A percentile compares a stretch with the other conserved stretches of the same genome.
Conservation (phyloP, 2,329 filamentous ascomycete species). For the Colletotrichum euphorbiae region DNA sequence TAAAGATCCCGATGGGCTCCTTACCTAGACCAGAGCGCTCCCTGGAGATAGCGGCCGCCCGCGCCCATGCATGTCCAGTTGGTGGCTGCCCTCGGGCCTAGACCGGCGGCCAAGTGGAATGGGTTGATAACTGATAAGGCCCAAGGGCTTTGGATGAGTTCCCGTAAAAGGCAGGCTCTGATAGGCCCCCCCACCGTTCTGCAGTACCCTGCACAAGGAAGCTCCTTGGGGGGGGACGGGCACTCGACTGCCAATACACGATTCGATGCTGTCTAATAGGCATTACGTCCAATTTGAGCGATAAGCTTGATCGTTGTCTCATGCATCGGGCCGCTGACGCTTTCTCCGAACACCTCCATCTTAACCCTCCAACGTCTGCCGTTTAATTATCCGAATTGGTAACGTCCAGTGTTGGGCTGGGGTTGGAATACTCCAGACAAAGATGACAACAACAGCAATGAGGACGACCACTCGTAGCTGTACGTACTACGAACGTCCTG, state of each 20-base stretch:
- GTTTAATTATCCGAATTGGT: background rate
- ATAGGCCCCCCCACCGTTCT: conserved; percentile 19
- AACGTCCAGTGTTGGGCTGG: too few relatives aligned
- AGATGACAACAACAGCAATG: too few relatives aligned
- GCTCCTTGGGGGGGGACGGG: conserved; percentile 10
- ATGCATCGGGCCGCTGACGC: conserved; percentile 14
- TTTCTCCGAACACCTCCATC: conserved; percentile 11
- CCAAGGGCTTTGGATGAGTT: conserved; percentile 1
- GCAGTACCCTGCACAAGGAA: conserved; percentile 37
- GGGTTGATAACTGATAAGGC: conserved; percentile 30
- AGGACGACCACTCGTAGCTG: too few relatives aligned
- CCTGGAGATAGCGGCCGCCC: conserved; percentile 28
- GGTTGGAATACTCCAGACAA: too few relatives aligned
- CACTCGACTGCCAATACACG: conserved; percentile 26
- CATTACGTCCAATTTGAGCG: conserved; percentile 38
- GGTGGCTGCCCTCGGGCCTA: conserved; percentile 27
- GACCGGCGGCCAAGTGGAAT: conserved; percentile 40
- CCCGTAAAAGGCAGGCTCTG: conserved; percentile 10
- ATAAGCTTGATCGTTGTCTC: conserved; percentile 27
- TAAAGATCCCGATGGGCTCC: conserved; percentile 6
- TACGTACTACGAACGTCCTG: too few relatives aligned
- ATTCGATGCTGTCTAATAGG: conserved; percentile 35
- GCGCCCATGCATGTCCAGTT: conserved; percentile 7
- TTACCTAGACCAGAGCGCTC: background rate
- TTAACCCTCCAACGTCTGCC: conserved; percentile 6